Base-by-base conservation (phyloP, 2,329 filamentous ascomycete genomes). In the Pseudogymnoascus sp. region DNA sequence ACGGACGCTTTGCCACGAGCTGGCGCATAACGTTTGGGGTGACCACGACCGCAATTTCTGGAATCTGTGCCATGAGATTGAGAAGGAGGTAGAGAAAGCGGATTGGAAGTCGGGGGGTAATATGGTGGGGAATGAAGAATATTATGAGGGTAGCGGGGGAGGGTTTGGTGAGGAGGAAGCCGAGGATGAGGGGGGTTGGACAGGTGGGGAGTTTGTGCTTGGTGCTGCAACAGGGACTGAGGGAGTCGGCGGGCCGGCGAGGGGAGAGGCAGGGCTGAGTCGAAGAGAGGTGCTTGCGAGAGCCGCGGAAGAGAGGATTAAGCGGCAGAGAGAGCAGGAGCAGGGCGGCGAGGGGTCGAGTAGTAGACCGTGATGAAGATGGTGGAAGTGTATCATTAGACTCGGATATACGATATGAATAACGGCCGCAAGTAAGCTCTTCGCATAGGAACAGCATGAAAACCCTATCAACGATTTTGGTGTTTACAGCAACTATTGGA, bases 1-100 rank as follows among this genome's bases (percentile, higher is more conserved):
- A 60, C 90, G 89, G 68, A 97, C 94, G 52, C 79, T 99, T 10
- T 97, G 93, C 72, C 94, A 99, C 76, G 94, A 99, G 77, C 80
- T 99, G 15, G 88, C 92, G 67, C 94, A 99, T 74, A 97, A 96
- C 69, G 90, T 96, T 8, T 87, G 88, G 75, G 81, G 88, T 0
- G 85, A 88, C 0, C 94, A 99, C 73, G 92, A 97, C 74, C 79
- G 85, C 15, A 78, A 89, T 55, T 99, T 99, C 71, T 97, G 94
- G 93, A 84, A 91, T 60, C 74, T 99, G 69, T 96, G 90, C 67
- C 87, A 86, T 68, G 82, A 88, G 77, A 95, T 97, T 70, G 92
- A 97, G 78, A 81, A 82, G 59, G 93, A 97, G 78, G 93, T 97
- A 2, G 87, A 88, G 62, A 78, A 77, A 58, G 88, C 83, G 13